Evolutionary conservation across 2,329 filamentous ascomycete species (phyloP).

Genomic region (Aspergillus persii): DNA sequence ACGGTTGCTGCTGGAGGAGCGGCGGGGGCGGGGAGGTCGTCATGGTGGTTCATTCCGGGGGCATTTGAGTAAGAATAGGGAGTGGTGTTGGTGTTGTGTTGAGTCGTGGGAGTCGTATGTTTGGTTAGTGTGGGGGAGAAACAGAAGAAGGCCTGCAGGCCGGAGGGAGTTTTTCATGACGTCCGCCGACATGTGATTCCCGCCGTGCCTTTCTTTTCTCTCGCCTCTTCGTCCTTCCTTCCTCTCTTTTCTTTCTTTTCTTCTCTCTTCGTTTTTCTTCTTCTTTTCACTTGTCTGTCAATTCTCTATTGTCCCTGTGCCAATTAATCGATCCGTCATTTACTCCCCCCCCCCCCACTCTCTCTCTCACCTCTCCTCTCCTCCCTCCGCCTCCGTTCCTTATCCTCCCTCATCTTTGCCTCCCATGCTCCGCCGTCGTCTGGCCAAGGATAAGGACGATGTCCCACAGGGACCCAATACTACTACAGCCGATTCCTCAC

Average conservation of each 20-base stretch:
- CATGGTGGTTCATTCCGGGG: constrained; percentile 31
- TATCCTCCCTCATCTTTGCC: background rate
- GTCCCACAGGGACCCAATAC: constrained; percentile 14
- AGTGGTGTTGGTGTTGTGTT: background rate
- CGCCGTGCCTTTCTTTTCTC: constrained; percentile 1
- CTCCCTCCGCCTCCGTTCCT: too few relatives aligned
- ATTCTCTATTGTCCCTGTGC: constrained; percentile 4
- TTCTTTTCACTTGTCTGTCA: background rate
- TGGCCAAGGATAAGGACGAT: constrained; percentile 37
- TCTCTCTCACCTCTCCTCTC: background rate
- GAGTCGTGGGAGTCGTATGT: background rate
- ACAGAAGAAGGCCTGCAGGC: background rate
- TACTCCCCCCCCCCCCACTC: constrained; percentile 1
- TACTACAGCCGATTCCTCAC: background rate
- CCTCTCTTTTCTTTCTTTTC: background rate
- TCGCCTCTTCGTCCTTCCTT: background rate
- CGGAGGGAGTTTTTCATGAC: constrained; percentile 4
- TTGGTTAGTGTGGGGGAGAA: background rate
- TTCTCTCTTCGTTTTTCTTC: background rate
- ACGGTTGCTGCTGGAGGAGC: background rate
- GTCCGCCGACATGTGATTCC: background rate
- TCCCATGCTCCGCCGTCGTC: constrained; percentile 42
- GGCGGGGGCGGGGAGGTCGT: constrained; percentile 9
- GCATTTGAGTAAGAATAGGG: constrained; percentile 12
- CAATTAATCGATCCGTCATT: background rate